Conservation (phyloP, 805 yeast genomes). For the Candida saitoana region DNA sequence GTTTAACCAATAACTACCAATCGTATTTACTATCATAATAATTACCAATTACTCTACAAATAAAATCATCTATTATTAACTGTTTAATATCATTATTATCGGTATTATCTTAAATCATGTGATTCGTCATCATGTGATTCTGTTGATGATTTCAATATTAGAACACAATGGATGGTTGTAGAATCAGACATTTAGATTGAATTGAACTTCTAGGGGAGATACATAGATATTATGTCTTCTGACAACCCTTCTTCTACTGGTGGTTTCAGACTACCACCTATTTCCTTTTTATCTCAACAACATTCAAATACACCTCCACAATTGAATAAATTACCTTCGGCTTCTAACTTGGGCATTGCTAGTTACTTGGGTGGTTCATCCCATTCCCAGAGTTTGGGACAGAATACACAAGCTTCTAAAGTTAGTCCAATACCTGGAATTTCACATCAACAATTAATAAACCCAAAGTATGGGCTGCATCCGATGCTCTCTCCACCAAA, state of each 20-base stretch:
- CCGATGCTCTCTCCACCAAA: background rate
- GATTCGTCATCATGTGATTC: background rate
- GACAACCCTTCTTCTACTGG: conserved; percentile 2
- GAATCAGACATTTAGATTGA: too few species aligned
- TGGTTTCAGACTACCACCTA: conserved; percentile 16
- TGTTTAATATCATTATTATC: too few species aligned
- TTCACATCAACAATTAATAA: background rate
- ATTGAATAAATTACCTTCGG: conserved; percentile 13
- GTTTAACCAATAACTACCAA: too few species aligned
- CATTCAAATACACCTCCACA: conserved; percentile 2
- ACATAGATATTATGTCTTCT: background rate
- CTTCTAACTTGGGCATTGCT: conserved; percentile 20
- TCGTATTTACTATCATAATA: too few species aligned
- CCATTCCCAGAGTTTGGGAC: background rate
- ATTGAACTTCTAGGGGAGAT: too few species aligned
- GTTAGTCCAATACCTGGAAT: background rate
- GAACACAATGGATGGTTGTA: too few species aligned
- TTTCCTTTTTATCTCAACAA: conserved; percentile 24
- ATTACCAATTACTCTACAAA: too few species aligned
- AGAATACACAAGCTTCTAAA: background rate
- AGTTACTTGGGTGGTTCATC: conserved; percentile 14
- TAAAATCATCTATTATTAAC: too few species aligned
- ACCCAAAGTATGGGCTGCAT: background rate
- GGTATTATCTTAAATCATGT: too few species aligned
- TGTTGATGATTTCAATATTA: background rate